Base-by-base conservation (phyloP, 2,329 filamentous ascomycete species). In the Didymella pinodella region DNA sequence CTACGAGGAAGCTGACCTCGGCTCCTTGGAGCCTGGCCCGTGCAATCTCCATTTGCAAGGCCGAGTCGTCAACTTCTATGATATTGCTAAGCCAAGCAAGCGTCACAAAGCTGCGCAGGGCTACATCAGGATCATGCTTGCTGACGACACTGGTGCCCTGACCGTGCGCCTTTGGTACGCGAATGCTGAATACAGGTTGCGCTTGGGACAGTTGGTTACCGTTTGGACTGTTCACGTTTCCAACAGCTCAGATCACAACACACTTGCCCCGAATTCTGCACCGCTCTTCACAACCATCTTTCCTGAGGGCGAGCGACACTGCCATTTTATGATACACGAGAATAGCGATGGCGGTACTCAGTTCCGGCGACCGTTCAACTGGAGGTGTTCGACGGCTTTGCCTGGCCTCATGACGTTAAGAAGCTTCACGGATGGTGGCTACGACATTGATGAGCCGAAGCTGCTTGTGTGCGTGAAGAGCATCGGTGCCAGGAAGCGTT, bases 391-490 rank as follows among this genome's bases (percentile, higher is more conserved):
- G 0, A 68, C 74, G 20, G 63, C 69, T 2, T 71, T 85, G 4
- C 73, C 77, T 5, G 80, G 80, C 1, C 75, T 88, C 11, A 86
- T 88, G 82, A 86, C 83, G 3, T 72, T 88, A 32, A 81, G 81
- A 51, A 79, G 79, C 43, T 88, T 86, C 68, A 74, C 84, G 2
- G 77, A 82, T 38, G 82, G 82, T 2, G 85, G 85, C 0, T 82
- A 83, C 55, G 85, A 88, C 70, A 71, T 85, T 8, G 66, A 74
- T 2, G 80, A 81, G 34, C 80, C 77, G 0, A 85, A 82, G 49
- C 75, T 88, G 2, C 76, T 88, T 2, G 82, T 87, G 0, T 85
- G 85, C 49, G 83, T 88, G 4, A 85, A 85, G 69, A 85, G 82
- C 55, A 78, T 88, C 52, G 84, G 85, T 0, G 78, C 79, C 6